Evolutionary conservation across 306 rosid genomes (phyloP), one percentile per base, ranked within the genome.

Genomic region (Luffa acutangula): DNA sequence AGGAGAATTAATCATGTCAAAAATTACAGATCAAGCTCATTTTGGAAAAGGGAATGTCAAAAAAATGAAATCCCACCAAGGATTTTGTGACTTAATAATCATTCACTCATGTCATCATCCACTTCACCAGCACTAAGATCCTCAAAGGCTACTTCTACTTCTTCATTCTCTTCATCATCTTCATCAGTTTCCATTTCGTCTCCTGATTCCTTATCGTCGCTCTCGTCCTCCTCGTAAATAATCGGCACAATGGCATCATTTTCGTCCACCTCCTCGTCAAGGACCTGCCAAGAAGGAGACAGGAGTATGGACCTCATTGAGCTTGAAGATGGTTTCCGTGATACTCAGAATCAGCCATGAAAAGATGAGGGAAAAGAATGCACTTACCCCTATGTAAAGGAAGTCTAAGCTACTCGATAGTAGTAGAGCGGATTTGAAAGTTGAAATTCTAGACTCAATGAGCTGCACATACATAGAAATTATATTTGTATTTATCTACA

Each of bases 381-480:
- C 17, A 48, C 88, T 85, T 86, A 91, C 93, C 85, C 87, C 88
- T 0, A 91, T 5, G 85, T 77, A 93, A 43, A 87, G 86, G 81
- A 88, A 66, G 86, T 90, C 96, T 65, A 91, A 73, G 80, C 84
- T 81, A 82, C 93, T 89, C 54, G 91, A 91, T n/a, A 93, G 88
- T 82, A 90, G 89, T 56, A 91, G 33, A 78, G 93, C 89, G 2
- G 91, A 82, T 33, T 89, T 81, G 72, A 90, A 88, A 49, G 92
- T 90, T 48, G 93, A 93, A 74, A 90, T 87, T 87, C 98, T 90
- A 13, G 96, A 85, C 64, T 90, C 97, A 25, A 91, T 87, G 60
- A 93, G 87, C 92, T 93, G 92, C 86, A 86, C 54, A 72, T 31
- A 17, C 57, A 65, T 39, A 1, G 65, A 86, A 20, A 21, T 48